phyloP scores from a whole-genome alignment of 192 early-diverging fungal species.

The Coemansia sp. region DNA sequence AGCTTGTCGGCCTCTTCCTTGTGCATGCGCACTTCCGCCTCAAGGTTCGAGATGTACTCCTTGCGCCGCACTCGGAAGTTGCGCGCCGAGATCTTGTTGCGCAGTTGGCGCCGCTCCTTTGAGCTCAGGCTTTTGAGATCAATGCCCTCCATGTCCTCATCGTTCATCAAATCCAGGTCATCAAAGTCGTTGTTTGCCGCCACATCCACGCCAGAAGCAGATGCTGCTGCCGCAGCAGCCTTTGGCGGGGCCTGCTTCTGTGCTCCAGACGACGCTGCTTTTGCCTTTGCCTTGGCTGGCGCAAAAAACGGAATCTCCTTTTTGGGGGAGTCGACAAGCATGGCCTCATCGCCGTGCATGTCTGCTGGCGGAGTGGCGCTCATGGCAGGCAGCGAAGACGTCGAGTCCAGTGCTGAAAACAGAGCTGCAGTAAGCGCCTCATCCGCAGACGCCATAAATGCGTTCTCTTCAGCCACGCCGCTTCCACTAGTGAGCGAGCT shows the following conservation, averaged over 20 bases:
- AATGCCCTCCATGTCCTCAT: conserved; percentile 41
- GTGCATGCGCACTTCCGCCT: conserved; percentile 55
- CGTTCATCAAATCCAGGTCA: conserved; percentile 1
- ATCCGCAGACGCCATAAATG: background rate
- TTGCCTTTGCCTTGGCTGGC: background rate
- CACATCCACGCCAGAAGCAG: background rate
- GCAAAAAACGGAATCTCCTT: background rate
- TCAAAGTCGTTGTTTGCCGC: background rate
- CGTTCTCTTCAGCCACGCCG: background rate
- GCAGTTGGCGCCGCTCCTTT: conserved; percentile 75
- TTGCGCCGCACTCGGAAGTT: conserved; percentile 83
- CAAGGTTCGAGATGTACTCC: conserved; percentile 61
- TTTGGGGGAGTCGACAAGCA: conserved; percentile 19
- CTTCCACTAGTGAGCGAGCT: conserved; percentile 11
- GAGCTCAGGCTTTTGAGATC: conserved; percentile 64
- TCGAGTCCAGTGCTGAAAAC: conserved; percentile 16
- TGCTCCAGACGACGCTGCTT: background rate
- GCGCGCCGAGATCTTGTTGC: conserved; percentile 83
- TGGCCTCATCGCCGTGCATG: conserved; percentile 12
- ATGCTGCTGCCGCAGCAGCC: conserved; percentile 7
- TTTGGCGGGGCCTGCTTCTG: background rate
- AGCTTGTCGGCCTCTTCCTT: conserved; percentile 53
- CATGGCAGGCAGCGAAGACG: background rate
- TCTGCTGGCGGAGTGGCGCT: background rate
- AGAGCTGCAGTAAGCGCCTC: conserved; percentile 14